A percentile compares a stretch with the other conserved stretches of the same genome.
Evolutionary conservation across 2,329 filamentous ascomycete genomes (phyloP).

Genomic region (Claviceps cyperi): DNA sequence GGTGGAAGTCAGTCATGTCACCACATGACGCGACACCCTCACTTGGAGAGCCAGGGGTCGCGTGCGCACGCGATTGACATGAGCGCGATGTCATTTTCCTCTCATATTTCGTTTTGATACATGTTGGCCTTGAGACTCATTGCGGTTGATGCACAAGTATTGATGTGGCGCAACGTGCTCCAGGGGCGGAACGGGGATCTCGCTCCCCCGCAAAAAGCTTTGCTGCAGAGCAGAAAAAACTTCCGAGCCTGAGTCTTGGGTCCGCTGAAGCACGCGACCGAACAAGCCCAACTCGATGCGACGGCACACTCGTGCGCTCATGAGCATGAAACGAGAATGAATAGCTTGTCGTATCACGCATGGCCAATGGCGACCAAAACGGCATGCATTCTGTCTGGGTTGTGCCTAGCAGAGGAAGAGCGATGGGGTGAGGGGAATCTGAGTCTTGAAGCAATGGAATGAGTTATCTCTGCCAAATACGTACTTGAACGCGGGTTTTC

Average conservation of each 20-base stretch:
- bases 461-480: constrained; percentile 15
- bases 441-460: too few species aligned
- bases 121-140: not conserved
- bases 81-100: not conserved
- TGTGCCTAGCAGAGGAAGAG: too few species aligned
- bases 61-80: not conserved
- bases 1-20: not conserved
- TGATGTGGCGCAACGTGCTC: not conserved
- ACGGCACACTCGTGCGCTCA: not conserved
- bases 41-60: not conserved
- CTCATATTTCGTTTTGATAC: too few species aligned
- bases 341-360: too few species aligned
- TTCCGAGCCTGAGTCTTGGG: not conserved
- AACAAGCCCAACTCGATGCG: not conserved
- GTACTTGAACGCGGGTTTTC: constrained; percentile 83
- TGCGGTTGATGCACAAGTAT: not conserved
- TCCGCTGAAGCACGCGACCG: not conserved
- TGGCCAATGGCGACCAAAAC: too few species aligned
- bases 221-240: not conserved
- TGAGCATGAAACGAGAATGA: too few species aligned
- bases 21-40: constrained; percentile 4
- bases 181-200: not conserved
- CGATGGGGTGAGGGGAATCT: too few species aligned
- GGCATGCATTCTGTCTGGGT: too few species aligned
- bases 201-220: not conserved